Evolutionary conservation across 164 flowering plant genomes (phyloP).

Genomic region (Magnolia sinica): DNA sequence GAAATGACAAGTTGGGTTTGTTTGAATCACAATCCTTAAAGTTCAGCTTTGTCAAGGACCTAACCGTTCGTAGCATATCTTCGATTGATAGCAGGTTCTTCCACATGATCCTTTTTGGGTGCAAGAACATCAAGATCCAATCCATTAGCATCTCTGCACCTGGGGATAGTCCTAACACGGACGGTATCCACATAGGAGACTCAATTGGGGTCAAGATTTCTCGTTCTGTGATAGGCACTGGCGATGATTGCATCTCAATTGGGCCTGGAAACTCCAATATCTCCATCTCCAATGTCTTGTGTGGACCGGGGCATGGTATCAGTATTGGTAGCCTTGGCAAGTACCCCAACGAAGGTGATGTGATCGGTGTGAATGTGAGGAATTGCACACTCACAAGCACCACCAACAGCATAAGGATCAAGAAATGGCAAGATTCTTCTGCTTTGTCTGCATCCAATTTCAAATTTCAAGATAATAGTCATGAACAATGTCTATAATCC

Average conservation of each 20-base stretch:
- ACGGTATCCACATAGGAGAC: slow-evolving; percentile 33
- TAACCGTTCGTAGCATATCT: slow-evolving; percentile 9
- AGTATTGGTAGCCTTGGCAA: slow-evolving; percentile 38
- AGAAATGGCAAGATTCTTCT: slow-evolving; percentile 36
- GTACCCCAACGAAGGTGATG: slow-evolving; percentile 26
- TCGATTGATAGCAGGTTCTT: slow-evolving; percentile 28
- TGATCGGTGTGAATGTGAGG: slow-evolving; percentile 20
- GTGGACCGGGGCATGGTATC: slow-evolving; percentile 46
- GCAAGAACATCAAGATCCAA: slow-evolving; percentile 18
- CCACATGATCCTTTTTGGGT: slow-evolving; percentile 27
- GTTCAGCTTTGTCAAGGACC: slow-evolving; percentile 21
- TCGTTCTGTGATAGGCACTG: slow-evolving; percentile 20
- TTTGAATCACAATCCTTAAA: slow-evolving; percentile 19
- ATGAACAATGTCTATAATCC: slow-evolving; percentile 53
- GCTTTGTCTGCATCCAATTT: slow-evolving; percentile 20
- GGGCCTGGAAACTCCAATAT: slow-evolving; percentile 23
- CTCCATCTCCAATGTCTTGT: slow-evolving; percentile 13
- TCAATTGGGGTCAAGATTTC: slow-evolving; percentile 7
- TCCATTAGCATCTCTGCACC: slow-evolving; percentile 26
- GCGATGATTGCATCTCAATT: slow-evolving; percentile 42
- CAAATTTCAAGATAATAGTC: slow-evolving; percentile 32
- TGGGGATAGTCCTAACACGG: slow-evolving; percentile 39
- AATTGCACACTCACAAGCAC: slow-evolving; percentile 38
- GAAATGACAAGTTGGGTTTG: too few relatives aligned
- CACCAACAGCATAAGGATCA: slow-evolving; percentile 37